These are phyloP conservation scores for Annulohypoxylon moriforme DNA, from an alignment of 495 filamentous ascomycete species.

Conservation along the genomic window DNA sequence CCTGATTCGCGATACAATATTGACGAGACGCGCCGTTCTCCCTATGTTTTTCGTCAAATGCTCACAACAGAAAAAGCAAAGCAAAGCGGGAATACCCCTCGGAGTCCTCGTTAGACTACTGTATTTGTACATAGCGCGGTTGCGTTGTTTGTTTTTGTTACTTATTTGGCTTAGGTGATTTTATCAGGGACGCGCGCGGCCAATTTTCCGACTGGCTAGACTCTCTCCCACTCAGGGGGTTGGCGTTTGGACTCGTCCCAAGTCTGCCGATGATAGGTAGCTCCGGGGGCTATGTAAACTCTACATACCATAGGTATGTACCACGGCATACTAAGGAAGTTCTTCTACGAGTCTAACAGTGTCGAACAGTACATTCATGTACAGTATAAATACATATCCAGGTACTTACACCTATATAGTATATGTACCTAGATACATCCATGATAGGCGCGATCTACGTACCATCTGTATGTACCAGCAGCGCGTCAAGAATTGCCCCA, in stretches of 20 bases:
- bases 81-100: constrained; percentile 31
- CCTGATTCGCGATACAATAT: constrained; percentile 37
- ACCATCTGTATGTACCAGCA: constrained; percentile 4
- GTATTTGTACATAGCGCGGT: constrained; percentile 34
- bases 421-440: not conserved
- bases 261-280: constrained; percentile 34
- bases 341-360: no score
- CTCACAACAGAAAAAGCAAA: constrained; percentile 24
- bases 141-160: constrained; percentile 47
- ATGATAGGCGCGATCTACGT: not conserved
- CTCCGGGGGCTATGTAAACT: not conserved
- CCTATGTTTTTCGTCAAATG: constrained; percentile 2
- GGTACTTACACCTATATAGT: not conserved
- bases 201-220: constrained; percentile 47
- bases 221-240: constrained; percentile 34
- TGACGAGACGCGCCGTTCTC: constrained; percentile 31
- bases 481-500: constrained; percentile 34
- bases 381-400: no score
- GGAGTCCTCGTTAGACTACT: constrained; percentile 3
- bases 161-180: not conserved
- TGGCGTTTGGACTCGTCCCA: constrained; percentile 39
- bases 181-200: constrained; percentile 34
- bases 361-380: no score
- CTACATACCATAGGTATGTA: not conserved
- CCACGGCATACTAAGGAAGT: no score